phyloP scores from a whole-genome alignment of 202 grass and related monocot genomes.

The Zoysia matrella region DNA sequence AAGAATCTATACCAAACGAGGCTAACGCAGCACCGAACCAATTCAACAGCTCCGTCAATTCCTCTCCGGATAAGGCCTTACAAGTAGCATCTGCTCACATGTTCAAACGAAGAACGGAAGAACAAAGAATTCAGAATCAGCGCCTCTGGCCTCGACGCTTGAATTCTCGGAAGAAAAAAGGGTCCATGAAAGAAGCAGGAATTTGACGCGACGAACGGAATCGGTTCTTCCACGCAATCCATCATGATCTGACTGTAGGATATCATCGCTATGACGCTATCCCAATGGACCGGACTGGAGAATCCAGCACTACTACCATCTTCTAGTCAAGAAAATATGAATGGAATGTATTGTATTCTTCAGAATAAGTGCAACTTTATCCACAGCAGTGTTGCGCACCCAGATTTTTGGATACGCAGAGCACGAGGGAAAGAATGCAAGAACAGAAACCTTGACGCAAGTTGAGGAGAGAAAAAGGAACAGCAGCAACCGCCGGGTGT shows the following conservation, averaged over 20 bases:
- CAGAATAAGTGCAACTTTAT: slow-evolving; percentile 43
- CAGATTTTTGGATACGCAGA: not conserved
- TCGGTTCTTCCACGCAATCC: not conserved
- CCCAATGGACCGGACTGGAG: slow-evolving; percentile 36
- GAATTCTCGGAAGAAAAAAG: not conserved
- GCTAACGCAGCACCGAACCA: not conserved
- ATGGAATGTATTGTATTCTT: slow-evolving; percentile 42
- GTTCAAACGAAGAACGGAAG: not conserved
- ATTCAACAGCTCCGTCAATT: slow-evolving; percentile 24
- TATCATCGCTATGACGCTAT: slow-evolving; percentile 15
- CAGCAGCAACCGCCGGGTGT: not conserved
- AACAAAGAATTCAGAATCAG: not conserved
- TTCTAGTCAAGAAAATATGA: not conserved
- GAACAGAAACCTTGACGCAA: slow-evolving; percentile 25
- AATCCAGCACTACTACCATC: slow-evolving; percentile 30
- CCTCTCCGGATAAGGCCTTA: not conserved
- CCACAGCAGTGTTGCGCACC: not conserved
- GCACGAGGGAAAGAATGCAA: not conserved
- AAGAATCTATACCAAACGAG: too few relatives aligned
- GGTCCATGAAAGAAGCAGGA: not conserved
- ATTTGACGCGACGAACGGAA: not conserved
- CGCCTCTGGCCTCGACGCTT: slow-evolving; percentile 20
- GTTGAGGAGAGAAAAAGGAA: not conserved
- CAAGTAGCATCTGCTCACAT: not conserved
- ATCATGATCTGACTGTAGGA: slow-evolving; percentile 8